Evolutionary conservation across 2,329 filamentous ascomycete species (phyloP).

Genomic region (Lachnellula occidentalis): DNA sequence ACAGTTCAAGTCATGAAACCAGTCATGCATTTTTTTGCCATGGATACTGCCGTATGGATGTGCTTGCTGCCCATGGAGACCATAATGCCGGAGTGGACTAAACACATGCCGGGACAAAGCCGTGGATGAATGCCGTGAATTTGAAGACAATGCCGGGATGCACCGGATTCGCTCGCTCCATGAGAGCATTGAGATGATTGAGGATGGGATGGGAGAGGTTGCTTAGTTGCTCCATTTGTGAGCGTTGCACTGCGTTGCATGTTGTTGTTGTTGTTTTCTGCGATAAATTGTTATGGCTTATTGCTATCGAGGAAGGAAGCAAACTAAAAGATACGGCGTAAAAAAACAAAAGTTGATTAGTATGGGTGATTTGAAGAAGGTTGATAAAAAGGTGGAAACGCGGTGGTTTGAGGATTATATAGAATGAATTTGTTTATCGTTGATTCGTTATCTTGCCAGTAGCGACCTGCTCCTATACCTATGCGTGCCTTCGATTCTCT

Average conservation of each 20-base stretch:
- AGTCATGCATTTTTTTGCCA: slow-evolving; percentile 24
- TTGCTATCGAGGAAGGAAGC: background rate
- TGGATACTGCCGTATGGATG: slow-evolving; percentile 17
- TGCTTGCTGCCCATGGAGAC: background rate
- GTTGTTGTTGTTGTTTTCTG: background rate
- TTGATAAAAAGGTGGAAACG: too few species aligned
- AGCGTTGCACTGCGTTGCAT: background rate
- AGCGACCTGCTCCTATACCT: too few species aligned
- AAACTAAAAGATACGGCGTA: background rate
- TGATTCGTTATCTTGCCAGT: too few species aligned
- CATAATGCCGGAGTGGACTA: slow-evolving; percentile 6
- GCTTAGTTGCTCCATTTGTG: background rate
- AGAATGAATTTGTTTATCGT: too few species aligned
- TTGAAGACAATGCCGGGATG: background rate
- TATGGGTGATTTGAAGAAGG: slow-evolving; percentile 38
- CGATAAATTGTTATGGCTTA: background rate
- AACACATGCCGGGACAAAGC: background rate
- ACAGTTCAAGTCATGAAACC: slow-evolving; percentile 25
- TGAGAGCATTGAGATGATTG: background rate
- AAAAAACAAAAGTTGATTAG: background rate
- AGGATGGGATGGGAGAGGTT: background rate
- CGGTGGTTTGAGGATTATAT: too few species aligned
- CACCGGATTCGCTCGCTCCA: background rate
- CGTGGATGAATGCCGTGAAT: slow-evolving; percentile 1
- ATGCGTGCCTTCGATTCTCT: too few species aligned